A percentile compares a stretch with the other conserved stretches of the same genome.
Evolutionary conservation across 345 rosid species (phyloP).

Genomic region (Xanthoceras sorbifolium): DNA sequence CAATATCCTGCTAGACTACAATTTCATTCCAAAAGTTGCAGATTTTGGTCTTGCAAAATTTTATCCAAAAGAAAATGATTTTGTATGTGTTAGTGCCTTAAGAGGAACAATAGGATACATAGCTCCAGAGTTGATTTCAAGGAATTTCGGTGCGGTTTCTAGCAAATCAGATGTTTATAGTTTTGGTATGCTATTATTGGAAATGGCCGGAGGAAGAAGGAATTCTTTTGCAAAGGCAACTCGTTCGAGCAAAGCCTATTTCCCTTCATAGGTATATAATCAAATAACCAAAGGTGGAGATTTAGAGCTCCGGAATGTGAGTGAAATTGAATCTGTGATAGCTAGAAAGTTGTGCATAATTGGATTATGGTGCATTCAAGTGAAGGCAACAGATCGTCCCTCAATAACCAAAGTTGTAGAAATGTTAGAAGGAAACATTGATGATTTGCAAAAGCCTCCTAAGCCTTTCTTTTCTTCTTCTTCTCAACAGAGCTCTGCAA

Average conservation of each 20-base stretch:
- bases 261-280: slow-evolving; percentile 28
- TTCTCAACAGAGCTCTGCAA: not conserved
- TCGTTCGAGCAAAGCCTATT: not conserved
- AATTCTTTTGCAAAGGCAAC: not conserved
- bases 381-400: slow-evolving; percentile 32
- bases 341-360: slow-evolving; percentile 33
- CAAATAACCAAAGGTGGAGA: slow-evolving; percentile 23
- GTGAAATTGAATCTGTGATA: slow-evolving; percentile 18
- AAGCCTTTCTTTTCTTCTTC: slow-evolving; percentile 29
- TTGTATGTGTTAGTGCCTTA: too few relatives aligned
- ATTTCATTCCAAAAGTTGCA: not conserved
- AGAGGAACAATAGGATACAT: too few relatives aligned
- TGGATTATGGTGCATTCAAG: slow-evolving; percentile 48
- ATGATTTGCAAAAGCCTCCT: slow-evolving; percentile 33
- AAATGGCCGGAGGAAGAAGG: slow-evolving; percentile 7
- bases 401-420: slow-evolving; percentile 40
- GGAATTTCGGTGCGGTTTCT: not conserved
- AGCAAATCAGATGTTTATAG: slow-evolving; percentile 13
- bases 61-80: too few relatives aligned
- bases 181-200: slow-evolving; percentile 5
- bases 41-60: too few relatives aligned
- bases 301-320: slow-evolving; percentile 23
- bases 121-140: too few relatives aligned
- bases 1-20: slow-evolving; percentile 6
- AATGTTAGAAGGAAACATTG: slow-evolving; percentile 28